These are phyloP conservation scores for Phytophthora quininea DNA, from an alignment of 352 stramenopile species.

Conservation along the genomic window DNA sequence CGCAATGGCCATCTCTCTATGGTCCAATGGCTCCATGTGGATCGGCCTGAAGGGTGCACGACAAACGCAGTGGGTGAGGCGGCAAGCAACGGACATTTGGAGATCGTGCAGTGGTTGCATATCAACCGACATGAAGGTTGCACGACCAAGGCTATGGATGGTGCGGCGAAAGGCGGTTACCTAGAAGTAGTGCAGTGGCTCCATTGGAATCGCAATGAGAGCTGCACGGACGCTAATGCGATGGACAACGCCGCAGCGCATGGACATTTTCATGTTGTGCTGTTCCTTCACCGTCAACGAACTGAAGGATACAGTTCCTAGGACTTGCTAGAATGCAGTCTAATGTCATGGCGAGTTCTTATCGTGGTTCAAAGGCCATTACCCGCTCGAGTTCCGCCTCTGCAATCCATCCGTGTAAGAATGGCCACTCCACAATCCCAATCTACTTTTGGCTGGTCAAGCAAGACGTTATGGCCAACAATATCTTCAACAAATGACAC, in stretches of 20 bases:
- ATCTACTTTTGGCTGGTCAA: no score
- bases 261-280: constrained; percentile 41
- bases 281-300: constrained; percentile 31
- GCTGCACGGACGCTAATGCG: constrained; percentile 38
- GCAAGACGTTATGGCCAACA: no score
- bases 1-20: constrained; percentile 35
- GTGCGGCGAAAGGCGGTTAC: constrained; percentile 30
- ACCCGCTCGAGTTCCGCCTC: background rate
- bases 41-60: constrained; percentile 36
- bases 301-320: constrained; percentile 27
- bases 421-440: no score
- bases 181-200: constrained; percentile 36
- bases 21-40: constrained; percentile 36
- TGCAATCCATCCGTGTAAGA: no score
- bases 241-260: constrained; percentile 44
- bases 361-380: no score
- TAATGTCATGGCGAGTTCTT: no score
- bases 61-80: constrained; percentile 31
- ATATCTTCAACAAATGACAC: no score
- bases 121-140: constrained; percentile 34
- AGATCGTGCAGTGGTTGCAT: constrained; percentile 33
- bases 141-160: constrained; percentile 29
- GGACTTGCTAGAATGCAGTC: background rate
- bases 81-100: constrained; percentile 24
- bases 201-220: constrained; percentile 32